phyloP scores from a whole-genome alignment of 805 yeast species.

The Saccharomycopsis malanga region DNA sequence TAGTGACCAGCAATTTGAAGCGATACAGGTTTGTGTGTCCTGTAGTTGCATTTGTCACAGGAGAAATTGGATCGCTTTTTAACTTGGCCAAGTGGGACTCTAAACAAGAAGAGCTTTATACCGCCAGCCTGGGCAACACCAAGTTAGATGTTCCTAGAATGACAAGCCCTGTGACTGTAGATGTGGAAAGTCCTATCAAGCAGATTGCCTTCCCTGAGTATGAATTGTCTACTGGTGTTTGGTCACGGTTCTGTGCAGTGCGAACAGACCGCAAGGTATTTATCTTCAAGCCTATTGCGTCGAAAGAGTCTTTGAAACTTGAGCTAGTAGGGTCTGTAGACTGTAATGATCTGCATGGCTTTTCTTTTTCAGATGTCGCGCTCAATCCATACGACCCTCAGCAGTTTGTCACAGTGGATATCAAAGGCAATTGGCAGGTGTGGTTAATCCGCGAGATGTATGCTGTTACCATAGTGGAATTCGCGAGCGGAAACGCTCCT shows the following conservation, averaged over 20 bases:
- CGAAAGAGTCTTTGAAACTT: constrained; percentile 19
- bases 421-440: constrained; percentile 45
- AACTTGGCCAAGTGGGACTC: neutral
- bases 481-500: constrained; percentile 27
- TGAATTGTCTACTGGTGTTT: constrained; percentile 6
- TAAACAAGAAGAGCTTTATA: constrained; percentile 1
- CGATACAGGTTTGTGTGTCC: constrained; percentile 10
- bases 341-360: neutral
- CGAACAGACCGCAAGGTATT: constrained; percentile 33
- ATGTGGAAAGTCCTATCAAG: constrained; percentile 34
- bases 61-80: constrained; percentile 2
- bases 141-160: constrained; percentile 15
- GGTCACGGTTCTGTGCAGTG: constrained; percentile 30
- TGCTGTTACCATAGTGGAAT: neutral
- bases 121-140: neutral
- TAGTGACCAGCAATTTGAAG: constrained; percentile 23
- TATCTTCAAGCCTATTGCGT: constrained; percentile 28
- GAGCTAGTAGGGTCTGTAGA: neutral
- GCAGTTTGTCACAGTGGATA: constrained; percentile 41
- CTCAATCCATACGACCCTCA: constrained; percentile 37
- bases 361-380: constrained; percentile 36
- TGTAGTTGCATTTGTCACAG: constrained; percentile 1
- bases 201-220: constrained; percentile 33
- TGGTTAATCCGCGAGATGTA: constrained; percentile 26
- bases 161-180: constrained; percentile 22